Evolutionary conservation across 495 filamentous ascomycete species (phyloP), one percentile per base, ranked within the genome.

Genomic region (Cudoniella acicularis): DNA sequence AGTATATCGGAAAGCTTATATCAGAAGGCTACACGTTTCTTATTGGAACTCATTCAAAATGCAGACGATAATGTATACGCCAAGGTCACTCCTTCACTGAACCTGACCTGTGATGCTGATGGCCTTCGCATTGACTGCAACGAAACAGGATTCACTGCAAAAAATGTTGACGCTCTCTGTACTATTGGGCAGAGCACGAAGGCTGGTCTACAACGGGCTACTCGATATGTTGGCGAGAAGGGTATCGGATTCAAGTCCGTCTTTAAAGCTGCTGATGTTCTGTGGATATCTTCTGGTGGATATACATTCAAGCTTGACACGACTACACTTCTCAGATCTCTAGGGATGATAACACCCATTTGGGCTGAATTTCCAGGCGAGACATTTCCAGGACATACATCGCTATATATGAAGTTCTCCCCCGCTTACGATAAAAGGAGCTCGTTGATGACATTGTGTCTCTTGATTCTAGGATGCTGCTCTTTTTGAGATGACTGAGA

Each of bases 161-260:
- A 56, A 13, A 68, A 78, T 45, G 53, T 78, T 13, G 30, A 64
- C 2, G 74, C 74, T n/a, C 70, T 78, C 10, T 73, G 71, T 54
- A 36, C 41, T 16, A 65, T 74, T 42, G 64, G 70, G 9, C 13
- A 69, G n/a, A 75, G 74, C 62, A 69, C 72, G 16, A 78, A 77
- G 23, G 3, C 27, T 42, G 40, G 57, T 0, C 53, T 20, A 18
- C 21, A 18, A 3, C 18, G 21, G 18, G 9, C 30, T 17, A 25
- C 6, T 13, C 64, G 62, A 0, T 74, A 72, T 53, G 72, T 72
- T 53, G 77, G 76, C 3, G 76, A 76, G 47, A 79, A 79, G 51
- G 75, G 74, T 9, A 75, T 78, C 47, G 76, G 77, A 0, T 79
- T 78, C 63, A 78, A 78, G 54, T 75, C 74, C 1, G 72, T 78